Percentiles rank a stretch among this genome's conserved stretches.
Conservation (phyloP, 176 grass and related monocot genomes). For the Poa annua region DNA sequence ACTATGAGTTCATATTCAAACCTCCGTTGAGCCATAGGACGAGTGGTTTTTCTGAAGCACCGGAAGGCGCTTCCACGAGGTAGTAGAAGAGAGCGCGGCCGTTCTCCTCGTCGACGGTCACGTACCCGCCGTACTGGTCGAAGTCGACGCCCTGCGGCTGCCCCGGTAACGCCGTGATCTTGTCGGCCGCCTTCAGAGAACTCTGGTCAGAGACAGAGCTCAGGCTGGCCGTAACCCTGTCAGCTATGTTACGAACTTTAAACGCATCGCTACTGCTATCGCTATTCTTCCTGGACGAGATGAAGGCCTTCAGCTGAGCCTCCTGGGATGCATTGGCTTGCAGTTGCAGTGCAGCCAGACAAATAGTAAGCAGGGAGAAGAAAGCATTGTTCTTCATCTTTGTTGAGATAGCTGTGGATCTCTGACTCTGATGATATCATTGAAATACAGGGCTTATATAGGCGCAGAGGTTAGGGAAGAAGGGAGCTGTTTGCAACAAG, state of each 20-base stretch:
- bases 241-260: background rate
- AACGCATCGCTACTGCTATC: background rate
- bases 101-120: constrained; percentile 42
- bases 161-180: constrained; percentile 48
- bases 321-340: constrained; percentile 37
- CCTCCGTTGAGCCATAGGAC: constrained; percentile 76
- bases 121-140: constrained; percentile 56
- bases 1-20: background rate
- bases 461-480: background rate
- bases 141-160: constrained; percentile 47
- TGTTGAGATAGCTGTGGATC: background rate
- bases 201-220: background rate
- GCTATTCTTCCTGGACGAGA: constrained; percentile 33
- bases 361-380: constrained; percentile 30
- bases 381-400: constrained; percentile 16
- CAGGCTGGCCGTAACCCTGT: background rate
- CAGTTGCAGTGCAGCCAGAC: background rate
- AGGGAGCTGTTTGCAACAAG: background rate
- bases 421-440: background rate
- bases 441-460: constrained; percentile 9
- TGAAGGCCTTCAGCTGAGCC: constrained; percentile 23
- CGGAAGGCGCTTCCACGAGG: constrained; percentile 44
- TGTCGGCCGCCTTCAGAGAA: constrained; percentile 41
- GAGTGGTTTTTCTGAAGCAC: constrained; percentile 46
- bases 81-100: constrained; percentile 68